A percentile compares a stretch with the other conserved stretches of the same genome.
phyloP scores from a whole-genome alignment of 768 basidiomycete species.

The Boletus tylopilopsis region DNA sequence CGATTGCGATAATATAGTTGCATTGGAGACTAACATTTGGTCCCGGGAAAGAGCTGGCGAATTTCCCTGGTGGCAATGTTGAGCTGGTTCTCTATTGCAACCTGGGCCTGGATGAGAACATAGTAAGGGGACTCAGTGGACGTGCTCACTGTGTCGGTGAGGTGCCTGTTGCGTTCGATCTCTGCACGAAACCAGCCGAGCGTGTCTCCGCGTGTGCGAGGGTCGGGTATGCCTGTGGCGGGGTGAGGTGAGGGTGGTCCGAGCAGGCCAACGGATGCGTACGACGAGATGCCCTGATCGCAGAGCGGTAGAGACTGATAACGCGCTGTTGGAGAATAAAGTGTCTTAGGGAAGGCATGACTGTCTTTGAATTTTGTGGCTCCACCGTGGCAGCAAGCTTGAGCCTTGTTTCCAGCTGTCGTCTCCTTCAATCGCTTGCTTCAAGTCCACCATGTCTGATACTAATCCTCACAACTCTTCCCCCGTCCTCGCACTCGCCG shows the following conservation, averaged over 20 bases:
- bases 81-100: conserved; percentile 58
- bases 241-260: conserved; percentile 3
- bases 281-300: conserved; percentile 71
- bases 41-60: conserved; percentile 46
- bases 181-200: conserved; percentile 69
- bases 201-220: conserved; percentile 58
- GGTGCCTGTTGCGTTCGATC: conserved; percentile 58
- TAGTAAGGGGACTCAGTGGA: not conserved
- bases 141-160: conserved; percentile 51
- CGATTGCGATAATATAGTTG: conserved; percentile 4
- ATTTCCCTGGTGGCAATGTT: conserved; percentile 56
- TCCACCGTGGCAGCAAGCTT: conserved; percentile 4
- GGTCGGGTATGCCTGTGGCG: conserved; percentile 59
- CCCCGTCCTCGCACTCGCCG: conserved; percentile 27
- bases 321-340: conserved; percentile 67
- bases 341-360: conserved; percentile 57
- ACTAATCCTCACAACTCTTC: conserved; percentile 14
- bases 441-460: conserved; percentile 33
- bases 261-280: conserved; percentile 17
- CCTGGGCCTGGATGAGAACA: conserved; percentile 35
- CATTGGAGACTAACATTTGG: not conserved
- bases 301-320: conserved; percentile 58
- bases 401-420: conserved; percentile 15
- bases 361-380: conserved; percentile 14
- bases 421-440: conserved; percentile 5